Evolutionary conservation across 345 rosid genomes (phyloP).

Genomic region (Camelina neglecta): DNA sequence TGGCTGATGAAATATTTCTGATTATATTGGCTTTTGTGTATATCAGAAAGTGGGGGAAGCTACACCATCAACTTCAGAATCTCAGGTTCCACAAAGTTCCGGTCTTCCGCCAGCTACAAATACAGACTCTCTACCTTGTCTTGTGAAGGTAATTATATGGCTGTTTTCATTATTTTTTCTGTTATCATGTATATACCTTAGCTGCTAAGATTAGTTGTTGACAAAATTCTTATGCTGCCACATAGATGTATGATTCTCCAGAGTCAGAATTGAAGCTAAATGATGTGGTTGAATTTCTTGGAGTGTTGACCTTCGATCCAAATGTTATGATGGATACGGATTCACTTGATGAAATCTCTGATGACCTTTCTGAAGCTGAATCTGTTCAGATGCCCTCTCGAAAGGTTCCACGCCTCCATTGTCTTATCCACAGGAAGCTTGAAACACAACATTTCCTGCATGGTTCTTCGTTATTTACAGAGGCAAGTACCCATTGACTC

Average conservation of each 20-base stretch:
- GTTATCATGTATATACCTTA: background rate
- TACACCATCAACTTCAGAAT: slow-evolving; percentile 52
- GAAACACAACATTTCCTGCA: slow-evolving; percentile 62
- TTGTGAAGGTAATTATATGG: slow-evolving; percentile 63
- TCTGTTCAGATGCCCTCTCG: slow-evolving; percentile 59
- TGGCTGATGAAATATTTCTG: slow-evolving; percentile 2
- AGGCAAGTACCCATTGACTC: slow-evolving; percentile 50
- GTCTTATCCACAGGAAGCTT: slow-evolving; percentile 83
- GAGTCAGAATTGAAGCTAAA: slow-evolving; percentile 86
- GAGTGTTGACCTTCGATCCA: slow-evolving; percentile 72
- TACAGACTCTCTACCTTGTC: slow-evolving; percentile 61
- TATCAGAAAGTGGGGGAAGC: slow-evolving; percentile 66
- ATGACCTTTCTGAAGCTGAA: slow-evolving; percentile 58
- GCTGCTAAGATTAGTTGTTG: slow-evolving; percentile 1
- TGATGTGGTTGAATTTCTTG: slow-evolving; percentile 87
- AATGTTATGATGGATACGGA: slow-evolving; percentile 47
- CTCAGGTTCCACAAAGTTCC: slow-evolving; percentile 41
- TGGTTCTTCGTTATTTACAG: slow-evolving; percentile 49
- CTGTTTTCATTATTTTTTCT: background rate
- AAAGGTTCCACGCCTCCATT: slow-evolving; percentile 93
- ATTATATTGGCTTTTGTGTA: background rate
- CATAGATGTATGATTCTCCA: slow-evolving; percentile 79
- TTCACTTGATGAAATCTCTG: slow-evolving; percentile 51
- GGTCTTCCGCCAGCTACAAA: slow-evolving; percentile 35
- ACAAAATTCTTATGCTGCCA: background rate